A percentile compares a stretch with the other conserved stretches of the same genome.
These are phyloP conservation scores for Cadophora gregata DNA, from an alignment of 2,329 filamentous ascomycete species.

Conservation along the genomic window DNA sequence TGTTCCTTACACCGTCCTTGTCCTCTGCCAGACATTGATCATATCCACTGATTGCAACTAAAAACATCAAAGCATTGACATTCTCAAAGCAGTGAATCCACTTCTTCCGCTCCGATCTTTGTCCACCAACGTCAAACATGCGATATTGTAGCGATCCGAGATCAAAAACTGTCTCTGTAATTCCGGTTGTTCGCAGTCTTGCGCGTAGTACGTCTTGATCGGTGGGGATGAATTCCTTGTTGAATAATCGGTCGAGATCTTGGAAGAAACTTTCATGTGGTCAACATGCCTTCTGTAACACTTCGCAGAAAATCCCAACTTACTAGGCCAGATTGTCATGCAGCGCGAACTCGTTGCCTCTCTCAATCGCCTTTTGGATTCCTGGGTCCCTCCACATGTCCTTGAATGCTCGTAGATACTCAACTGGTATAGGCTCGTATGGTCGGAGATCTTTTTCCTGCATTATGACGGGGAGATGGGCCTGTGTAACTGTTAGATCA, in stretches of 20 bases:
- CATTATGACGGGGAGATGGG: slow-evolving; percentile 77
- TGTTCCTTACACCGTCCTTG: slow-evolving; percentile 81
- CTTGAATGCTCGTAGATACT: slow-evolving; percentile 83
- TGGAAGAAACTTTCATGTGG: slow-evolving; percentile 74
- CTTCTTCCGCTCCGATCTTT: slow-evolving; percentile 77
- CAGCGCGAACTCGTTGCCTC: slow-evolving; percentile 95
- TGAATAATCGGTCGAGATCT: slow-evolving; percentile 77
- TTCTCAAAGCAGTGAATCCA: slow-evolving; percentile 83
- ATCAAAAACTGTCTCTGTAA: slow-evolving; percentile 94
- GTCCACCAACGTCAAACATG: slow-evolving; percentile 83
- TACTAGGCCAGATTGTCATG: slow-evolving; percentile 97
- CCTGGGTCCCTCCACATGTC: slow-evolving; percentile 83
- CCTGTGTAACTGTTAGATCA: slow-evolving; percentile 55
- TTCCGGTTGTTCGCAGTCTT: slow-evolving; percentile 88
- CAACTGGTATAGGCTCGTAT: slow-evolving; percentile 78
- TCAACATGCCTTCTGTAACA: slow-evolving; percentile 24
- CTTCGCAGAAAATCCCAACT: slow-evolving; percentile 46
- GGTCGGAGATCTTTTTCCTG: slow-evolving; percentile 82
- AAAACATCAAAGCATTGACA: slow-evolving; percentile 86
- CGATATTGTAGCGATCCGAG: slow-evolving; percentile 90
- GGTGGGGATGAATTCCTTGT: slow-evolving; percentile 80
- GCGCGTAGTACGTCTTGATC: slow-evolving; percentile 95
- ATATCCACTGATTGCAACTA: slow-evolving; percentile 95
- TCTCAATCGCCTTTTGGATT: slow-evolving; percentile 84
- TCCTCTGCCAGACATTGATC: slow-evolving; percentile 97